phyloP scores from a whole-genome alignment of 805 yeast genomes.

The Candida railenensis region DNA sequence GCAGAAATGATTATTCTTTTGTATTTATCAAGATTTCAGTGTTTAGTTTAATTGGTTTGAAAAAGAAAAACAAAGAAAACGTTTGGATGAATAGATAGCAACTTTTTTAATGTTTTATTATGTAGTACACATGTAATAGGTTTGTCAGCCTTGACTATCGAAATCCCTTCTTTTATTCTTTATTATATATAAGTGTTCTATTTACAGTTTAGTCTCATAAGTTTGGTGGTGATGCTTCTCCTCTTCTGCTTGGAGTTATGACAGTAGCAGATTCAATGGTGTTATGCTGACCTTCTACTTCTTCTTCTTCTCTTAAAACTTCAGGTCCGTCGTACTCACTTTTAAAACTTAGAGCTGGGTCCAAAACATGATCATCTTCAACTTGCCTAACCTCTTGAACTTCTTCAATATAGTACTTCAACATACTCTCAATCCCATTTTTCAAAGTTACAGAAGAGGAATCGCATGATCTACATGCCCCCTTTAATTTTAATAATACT shows the following conservation, averaged over 20 bases:
- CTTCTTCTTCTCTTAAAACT: background rate
- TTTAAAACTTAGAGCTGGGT: slow-evolving; percentile 7
- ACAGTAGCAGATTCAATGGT: background rate
- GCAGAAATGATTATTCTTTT: too few relatives aligned
- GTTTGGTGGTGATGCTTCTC: background rate
- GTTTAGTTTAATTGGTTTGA: background rate
- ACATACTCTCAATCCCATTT: slow-evolving; percentile 69
- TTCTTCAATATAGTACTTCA: slow-evolving; percentile 68
- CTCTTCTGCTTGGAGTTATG: slow-evolving; percentile 1
- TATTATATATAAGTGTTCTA: background rate
- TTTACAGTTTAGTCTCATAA: background rate
- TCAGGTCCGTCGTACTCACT: slow-evolving; percentile 2
- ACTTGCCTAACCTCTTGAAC: slow-evolving; percentile 56
- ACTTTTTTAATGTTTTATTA: background rate
- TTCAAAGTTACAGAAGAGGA: slow-evolving; percentile 64
- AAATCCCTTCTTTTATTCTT: background rate
- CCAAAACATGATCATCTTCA: slow-evolving; percentile 35
- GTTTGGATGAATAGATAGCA: background rate
- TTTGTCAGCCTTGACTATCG: background rate
- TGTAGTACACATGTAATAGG: background rate
- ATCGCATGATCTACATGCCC: slow-evolving; percentile 75
- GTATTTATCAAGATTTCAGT: background rate
- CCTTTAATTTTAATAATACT: slow-evolving; percentile 58
- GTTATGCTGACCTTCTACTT: background rate
- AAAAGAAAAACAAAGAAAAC: background rate